Evolutionary conservation across 169 alveolate species (phyloP), one percentile per base, ranked within the genome.

Genomic region (Eimeria sp.): DNA sequence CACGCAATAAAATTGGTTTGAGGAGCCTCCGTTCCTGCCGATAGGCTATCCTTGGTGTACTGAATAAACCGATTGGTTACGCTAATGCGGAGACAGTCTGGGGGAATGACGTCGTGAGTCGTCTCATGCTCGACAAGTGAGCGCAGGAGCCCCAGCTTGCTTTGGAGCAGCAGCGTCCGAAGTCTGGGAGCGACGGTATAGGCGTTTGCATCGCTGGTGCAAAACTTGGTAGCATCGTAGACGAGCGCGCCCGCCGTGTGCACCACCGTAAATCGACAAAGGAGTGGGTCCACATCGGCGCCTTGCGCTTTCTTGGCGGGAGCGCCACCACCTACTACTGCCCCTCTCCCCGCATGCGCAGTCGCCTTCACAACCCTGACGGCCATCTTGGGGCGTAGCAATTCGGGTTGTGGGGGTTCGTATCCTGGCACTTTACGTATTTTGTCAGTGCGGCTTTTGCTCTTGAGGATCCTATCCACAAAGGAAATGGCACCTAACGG

Each of bases 181-280:
- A 85, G 93, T 20, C 80, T 60, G 37, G 93, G 62, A 64, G 93
- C 76, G n/a, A 85, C 82, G 2, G 82, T 85, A 56, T 85, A 85
- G 43, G 93, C 93, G 71, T 85, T 85, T 18, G 93, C 93, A 20
- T 85, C 93, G 82, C 93, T 85, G 25, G 71, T 40, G 62, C 93
- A 85, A n/a, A 85, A 85, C 62, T 85, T 85, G 4, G 82, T 62
- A 11, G 93, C 93, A 37, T 85, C 93, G 80, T 85, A 85, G 64
- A 85, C 52, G 62, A 85, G 76, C n/a, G 80, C 8, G 60, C 93
- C 93, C 27, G 43, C 40, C 23, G 93, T 85, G n/a, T 85, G 93
- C 49, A 85, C 93, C 64, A 85, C 80, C 1, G 80, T 62, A 64
- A 85, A 85, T 27, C 52, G 93, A 60, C 93, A 85, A 33, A 62